Conservation (phyloP, 371 early-diverging fungal genomes). For the Dichotomocladium elegans region DNA sequence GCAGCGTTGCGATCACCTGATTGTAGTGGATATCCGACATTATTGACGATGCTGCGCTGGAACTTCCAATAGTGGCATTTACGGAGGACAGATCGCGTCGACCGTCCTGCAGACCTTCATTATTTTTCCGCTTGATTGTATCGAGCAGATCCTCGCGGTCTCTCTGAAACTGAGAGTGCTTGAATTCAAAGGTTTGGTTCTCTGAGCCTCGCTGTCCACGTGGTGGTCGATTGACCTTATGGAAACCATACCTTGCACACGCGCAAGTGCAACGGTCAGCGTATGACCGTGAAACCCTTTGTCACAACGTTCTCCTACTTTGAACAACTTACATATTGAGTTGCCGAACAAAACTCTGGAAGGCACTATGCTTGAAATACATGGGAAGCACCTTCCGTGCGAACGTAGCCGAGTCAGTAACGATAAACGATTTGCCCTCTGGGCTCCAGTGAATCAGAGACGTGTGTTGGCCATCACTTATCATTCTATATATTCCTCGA, state of each 20-base stretch:
- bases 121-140: constrained; percentile 74
- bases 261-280: constrained; percentile 44
- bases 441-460: constrained; percentile 77
- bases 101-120: constrained; percentile 68
- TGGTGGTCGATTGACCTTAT: constrained; percentile 76
- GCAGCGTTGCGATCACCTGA: too few species aligned
- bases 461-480: constrained; percentile 66
- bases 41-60: too few species aligned
- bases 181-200: constrained; percentile 85
- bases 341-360: constrained; percentile 78
- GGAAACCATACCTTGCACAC: constrained; percentile 67
- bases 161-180: constrained; percentile 72
- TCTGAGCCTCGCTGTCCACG: constrained; percentile 72
- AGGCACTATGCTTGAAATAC: constrained; percentile 80
- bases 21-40: too few species aligned
- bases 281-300: not conserved
- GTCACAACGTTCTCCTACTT: not conserved
- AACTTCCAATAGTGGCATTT: not conserved
- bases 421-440: constrained; percentile 78
- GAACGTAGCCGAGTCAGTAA: constrained; percentile 76
- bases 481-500: constrained; percentile 49
- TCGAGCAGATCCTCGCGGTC: constrained; percentile 71
- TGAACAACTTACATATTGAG: constrained; percentile 66
- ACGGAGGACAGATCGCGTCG: constrained; percentile 58
- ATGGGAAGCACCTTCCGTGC: constrained; percentile 67